Evolutionary conservation across 129 eudicot species (phyloP).

Genomic region (Erigeron canadensis): DNA sequence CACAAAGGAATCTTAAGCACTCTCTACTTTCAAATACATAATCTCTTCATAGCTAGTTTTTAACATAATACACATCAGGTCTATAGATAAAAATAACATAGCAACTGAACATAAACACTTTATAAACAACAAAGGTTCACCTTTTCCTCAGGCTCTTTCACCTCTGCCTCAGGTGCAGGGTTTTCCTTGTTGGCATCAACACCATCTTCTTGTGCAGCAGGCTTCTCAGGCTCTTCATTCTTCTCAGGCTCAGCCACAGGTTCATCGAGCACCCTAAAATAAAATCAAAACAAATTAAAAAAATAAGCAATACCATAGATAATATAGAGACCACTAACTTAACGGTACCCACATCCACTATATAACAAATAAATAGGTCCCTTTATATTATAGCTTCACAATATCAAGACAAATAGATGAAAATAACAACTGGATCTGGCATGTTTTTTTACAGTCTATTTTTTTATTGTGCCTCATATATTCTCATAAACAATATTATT

Average conservation of each 20-base stretch:
- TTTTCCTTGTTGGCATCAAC: slow-evolving; percentile 59
- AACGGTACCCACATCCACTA: no score
- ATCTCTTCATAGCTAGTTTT: neutral
- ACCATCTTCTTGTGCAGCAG: slow-evolving; percentile 43
- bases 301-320: neutral
- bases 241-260: slow-evolving; percentile 47
- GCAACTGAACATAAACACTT: neutral
- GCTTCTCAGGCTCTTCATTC: slow-evolving; percentile 54
- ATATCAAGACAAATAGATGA: no score
- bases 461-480: no score
- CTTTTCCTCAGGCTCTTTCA: slow-evolving; percentile 72
- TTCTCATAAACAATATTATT: no score
- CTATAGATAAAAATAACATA: neutral
- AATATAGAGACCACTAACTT: no score
- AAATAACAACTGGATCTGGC: no score
- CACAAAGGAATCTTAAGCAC: neutral
- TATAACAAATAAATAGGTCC: no score
- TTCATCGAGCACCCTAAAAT: slow-evolving; percentile 62
- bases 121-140: slow-evolving; percentile 19
- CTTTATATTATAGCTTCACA: no score
- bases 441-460: no score
- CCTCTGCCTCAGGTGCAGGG: slow-evolving; percentile 52
- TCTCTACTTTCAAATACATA: neutral
- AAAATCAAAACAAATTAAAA: neutral
- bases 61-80: neutral